A percentile compares a stretch with the other conserved stretches of the same genome.
Conservation (phyloP, 306 rosid species). For the Trichosanthes truncata region DNA sequence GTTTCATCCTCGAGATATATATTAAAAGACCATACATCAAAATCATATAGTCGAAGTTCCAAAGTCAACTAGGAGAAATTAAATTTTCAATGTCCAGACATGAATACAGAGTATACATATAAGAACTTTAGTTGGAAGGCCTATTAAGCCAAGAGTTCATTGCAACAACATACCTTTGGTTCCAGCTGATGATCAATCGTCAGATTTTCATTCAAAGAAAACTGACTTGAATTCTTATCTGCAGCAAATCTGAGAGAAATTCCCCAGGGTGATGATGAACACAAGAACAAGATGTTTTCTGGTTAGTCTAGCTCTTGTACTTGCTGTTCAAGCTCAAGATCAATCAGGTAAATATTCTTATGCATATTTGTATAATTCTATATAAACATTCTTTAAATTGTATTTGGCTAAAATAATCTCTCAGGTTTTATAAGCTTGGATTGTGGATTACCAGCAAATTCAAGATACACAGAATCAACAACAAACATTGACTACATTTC, state of each 20-base stretch:
- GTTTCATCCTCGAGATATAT: neutral
- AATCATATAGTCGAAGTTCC: neutral
- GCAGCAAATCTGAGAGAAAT: neutral
- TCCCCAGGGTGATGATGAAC: neutral
- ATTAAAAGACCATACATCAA: neutral
- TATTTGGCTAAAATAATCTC: neutral
- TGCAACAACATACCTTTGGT: neutral
- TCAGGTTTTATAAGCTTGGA: constrained; percentile 30
- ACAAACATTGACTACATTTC: constrained; percentile 9
- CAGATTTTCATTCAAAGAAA: neutral
- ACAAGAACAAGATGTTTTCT: neutral
- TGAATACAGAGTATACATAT: neutral
- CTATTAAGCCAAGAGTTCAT: neutral
- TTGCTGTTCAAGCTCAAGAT: constrained; percentile 1
- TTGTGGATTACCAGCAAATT: constrained; percentile 15
- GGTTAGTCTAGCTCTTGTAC: neutral
- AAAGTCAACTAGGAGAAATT: neutral
- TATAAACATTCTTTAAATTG: neutral
- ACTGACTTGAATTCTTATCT: neutral
- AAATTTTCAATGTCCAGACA: neutral
- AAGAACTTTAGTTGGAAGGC: neutral
- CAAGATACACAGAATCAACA: neutral
- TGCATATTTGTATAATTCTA: neutral
- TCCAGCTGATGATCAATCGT: neutral
- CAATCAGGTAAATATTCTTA: neutral